Base-by-base conservation (phyloP, 768 basidiomycete species). In the Tricholoma bakamatsutake region DNA sequence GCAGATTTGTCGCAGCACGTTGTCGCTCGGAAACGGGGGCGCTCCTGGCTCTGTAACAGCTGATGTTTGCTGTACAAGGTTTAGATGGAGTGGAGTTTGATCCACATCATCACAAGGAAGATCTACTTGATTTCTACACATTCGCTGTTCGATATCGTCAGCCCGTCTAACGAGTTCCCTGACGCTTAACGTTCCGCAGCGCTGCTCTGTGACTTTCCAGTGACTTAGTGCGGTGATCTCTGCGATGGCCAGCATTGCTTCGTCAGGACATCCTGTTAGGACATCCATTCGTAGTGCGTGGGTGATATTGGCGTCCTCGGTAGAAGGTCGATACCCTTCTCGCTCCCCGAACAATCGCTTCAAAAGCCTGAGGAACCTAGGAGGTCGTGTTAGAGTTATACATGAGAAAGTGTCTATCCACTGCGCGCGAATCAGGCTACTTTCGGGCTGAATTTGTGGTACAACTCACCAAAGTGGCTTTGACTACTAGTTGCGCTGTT, bases 391-490 rank as follows among this genome's bases (percentile, higher is more conserved):
- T 56, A 78, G 66, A 21, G 83, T 84, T 52, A 89, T 67, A 60
- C 83, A 83, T 51, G 88, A 78, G 67, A 90, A 81, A 59, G 88
- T 79, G 66, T 93, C 90, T 52, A 88, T 72, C 84, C 87, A 91
- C 90, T 92, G 64, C 57, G 57, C 42, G 54, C 54, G 40, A 55
- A 37, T 62, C 56, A 54, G 54, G 54, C 3, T 30, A 30, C 28
- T 8, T 30, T 47, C 30, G 6, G 28, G 30, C n/a, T 3, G 30
- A 48, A 8, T 27, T 45, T n/a, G 6, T 31, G 9, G 21, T 34
- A 53, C 54, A 42, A 77, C 88, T 73, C 64, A 92, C 90, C 76
- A 91, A 78, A 5, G 82, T 85, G 37, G 80, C 77, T 68, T 90
- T 90, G 51, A 88, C 78, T 18, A 83, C 79, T 62, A 84, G 73